These are phyloP conservation scores for Botrytis aclada DNA, from an alignment of 2,329 filamentous ascomycete genomes.

Conservation along the genomic window DNA sequence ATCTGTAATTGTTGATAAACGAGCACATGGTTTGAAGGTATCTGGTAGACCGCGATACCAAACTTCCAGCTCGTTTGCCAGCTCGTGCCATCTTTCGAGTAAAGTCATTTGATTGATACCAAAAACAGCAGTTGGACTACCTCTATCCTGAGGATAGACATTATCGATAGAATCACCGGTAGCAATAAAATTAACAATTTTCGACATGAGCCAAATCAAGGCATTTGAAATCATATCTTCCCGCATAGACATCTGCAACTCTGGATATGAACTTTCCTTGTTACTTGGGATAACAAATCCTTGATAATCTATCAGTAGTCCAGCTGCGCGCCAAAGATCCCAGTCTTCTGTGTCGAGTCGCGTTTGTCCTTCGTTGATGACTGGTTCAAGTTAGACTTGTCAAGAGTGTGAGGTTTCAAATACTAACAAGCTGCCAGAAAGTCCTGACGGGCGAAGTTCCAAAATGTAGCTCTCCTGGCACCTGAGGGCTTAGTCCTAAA, in stretches of 20 bases:
- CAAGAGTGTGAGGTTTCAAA: neutral
- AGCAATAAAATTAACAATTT: conserved; percentile 63
- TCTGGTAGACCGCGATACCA: conserved; percentile 59
- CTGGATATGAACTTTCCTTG: conserved; percentile 39
- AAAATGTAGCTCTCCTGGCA: conserved; percentile 59
- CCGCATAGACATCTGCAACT: conserved; percentile 49
- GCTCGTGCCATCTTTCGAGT: conserved; percentile 51
- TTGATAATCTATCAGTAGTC: conserved; percentile 53
- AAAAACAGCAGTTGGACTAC: conserved; percentile 40
- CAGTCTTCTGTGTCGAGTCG: conserved; percentile 60
- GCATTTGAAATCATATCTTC: conserved; percentile 64
- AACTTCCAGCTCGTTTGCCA: conserved; percentile 54
- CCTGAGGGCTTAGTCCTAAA: conserved; percentile 45
- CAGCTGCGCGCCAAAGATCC: conserved; percentile 62
- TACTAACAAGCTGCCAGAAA: conserved; percentile 59
- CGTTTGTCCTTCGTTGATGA: conserved; percentile 59
- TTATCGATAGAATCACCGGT: conserved; percentile 50
- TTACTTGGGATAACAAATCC: conserved; percentile 51
- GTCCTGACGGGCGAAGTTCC: conserved; percentile 65
- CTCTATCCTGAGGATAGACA: conserved; percentile 36
- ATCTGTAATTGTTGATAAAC: conserved; percentile 41
- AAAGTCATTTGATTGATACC: conserved; percentile 49
- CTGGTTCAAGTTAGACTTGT: conserved; percentile 30
- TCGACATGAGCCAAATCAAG: conserved; percentile 63
- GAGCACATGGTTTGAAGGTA: conserved; percentile 56